A percentile compares a stretch with the other conserved stretches of the same genome.
These are phyloP conservation scores for Aquilaria sinensis DNA, from an alignment of 345 rosid genomes.

Conservation along the genomic window DNA sequence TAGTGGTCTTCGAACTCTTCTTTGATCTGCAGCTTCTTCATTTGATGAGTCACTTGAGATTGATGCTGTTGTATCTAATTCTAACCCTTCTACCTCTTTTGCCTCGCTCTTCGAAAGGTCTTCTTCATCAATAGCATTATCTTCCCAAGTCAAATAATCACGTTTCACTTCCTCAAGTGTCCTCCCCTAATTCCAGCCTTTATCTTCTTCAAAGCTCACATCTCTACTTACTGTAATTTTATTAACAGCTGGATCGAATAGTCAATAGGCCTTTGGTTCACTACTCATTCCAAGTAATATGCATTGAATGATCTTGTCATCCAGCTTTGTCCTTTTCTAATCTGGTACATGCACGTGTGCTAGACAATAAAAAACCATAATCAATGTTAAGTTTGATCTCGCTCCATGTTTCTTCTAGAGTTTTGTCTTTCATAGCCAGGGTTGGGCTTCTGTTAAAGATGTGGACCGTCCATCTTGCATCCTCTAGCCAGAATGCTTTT, in stretches of 20 bases:
- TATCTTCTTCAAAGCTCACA: slow-evolving; percentile 7
- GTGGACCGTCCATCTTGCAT: slow-evolving; percentile 4
- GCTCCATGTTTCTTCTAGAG: slow-evolving; percentile 6
- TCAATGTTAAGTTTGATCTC: slow-evolving; percentile 2
- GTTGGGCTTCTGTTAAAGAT: slow-evolving; percentile 6
- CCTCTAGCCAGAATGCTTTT: slow-evolving; percentile 9
- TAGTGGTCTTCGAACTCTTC: no score
- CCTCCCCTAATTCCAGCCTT: no score
- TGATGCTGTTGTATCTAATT: no score
- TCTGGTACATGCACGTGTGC: slow-evolving; percentile 6
- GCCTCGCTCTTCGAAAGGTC: no score
- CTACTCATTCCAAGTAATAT: slow-evolving; percentile 1
- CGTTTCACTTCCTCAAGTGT: no score
- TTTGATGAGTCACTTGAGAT: no score
- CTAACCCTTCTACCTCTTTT: no score
- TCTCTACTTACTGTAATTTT: slow-evolving; percentile 4
- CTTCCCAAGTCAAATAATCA: no score
- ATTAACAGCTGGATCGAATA: slow-evolving; percentile 3
- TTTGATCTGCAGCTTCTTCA: no score
- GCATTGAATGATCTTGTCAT: slow-evolving; percentile 1
- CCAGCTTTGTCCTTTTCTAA: background rate
- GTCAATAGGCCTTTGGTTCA: slow-evolving; percentile 5
- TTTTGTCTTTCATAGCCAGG: background rate
- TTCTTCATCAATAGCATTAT: no score
- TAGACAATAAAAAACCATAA: background rate